Evolutionary conservation across 495 filamentous ascomycete species (phyloP).

Genomic region (Lophium mytilinum): DNA sequence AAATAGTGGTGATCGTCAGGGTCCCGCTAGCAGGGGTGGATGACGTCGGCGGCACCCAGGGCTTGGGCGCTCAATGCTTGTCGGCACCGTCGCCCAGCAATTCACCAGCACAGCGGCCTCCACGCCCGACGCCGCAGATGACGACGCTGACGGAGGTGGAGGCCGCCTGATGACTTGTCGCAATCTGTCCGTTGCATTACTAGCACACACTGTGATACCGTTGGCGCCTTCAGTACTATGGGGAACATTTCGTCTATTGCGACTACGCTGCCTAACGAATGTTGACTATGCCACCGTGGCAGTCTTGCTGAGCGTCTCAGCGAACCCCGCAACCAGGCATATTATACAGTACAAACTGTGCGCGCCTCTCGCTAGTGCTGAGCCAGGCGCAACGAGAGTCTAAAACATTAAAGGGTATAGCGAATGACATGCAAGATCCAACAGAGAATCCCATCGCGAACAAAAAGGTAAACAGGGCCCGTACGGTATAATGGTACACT

Average conservation of each 20-base stretch:
- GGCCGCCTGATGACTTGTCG: too few relatives aligned
- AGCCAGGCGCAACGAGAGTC: slow-evolving; percentile 18
- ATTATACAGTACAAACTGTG: slow-evolving; percentile 24
- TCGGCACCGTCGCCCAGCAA: not conserved
- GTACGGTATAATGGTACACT: not conserved
- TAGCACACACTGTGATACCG: too few relatives aligned
- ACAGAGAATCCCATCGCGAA: too few relatives aligned
- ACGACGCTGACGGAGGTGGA: too few relatives aligned
- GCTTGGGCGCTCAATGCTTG: not conserved
- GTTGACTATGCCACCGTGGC: too few relatives aligned
- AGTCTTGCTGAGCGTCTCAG: not conserved
- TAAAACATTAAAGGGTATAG: slow-evolving; percentile 29
- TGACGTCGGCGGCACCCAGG: not conserved
- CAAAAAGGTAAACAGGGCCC: too few relatives aligned
- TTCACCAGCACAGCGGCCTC: too few relatives aligned
- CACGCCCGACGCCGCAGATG: too few relatives aligned
- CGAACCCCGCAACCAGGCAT: slow-evolving; percentile 2
- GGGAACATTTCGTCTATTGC: too few relatives aligned
- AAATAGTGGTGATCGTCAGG: not conserved
- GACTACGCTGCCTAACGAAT: too few relatives aligned
- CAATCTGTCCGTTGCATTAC: too few relatives aligned
- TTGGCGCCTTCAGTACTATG: too few relatives aligned
- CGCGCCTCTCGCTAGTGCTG: not conserved
- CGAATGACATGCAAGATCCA: slow-evolving; percentile 4
- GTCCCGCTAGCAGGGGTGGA: not conserved